A percentile compares a stretch with the other conserved stretches of the same genome.
These are phyloP conservation scores for Rhexocercosporidium sp. DNA, from an alignment of 2,329 filamentous ascomycete species.

Conservation along the genomic window DNA sequence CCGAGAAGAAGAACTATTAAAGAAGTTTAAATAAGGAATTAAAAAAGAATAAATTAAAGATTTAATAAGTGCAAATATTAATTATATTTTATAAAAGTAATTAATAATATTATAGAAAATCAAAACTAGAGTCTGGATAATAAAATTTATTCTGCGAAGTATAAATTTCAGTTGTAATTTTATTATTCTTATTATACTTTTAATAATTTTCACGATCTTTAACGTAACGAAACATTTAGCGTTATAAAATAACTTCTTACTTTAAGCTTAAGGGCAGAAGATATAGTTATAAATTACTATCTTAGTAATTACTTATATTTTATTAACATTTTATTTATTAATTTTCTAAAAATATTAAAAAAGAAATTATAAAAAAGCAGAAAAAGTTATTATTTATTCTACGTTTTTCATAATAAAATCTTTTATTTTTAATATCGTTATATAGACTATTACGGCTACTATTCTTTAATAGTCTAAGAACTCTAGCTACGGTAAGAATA, in stretches of 20 bases:
- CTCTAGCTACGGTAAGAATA: conserved; percentile 78
- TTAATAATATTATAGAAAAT: conserved; percentile 72
- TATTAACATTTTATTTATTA: conserved; percentile 76
- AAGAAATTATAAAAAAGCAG: conserved; percentile 84
- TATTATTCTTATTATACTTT: conserved; percentile 90
- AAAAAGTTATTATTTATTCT: conserved; percentile 95
- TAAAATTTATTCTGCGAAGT: conserved; percentile 89
- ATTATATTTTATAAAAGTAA: conserved; percentile 6
- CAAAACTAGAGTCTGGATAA: conserved; percentile 87
- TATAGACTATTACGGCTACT: conserved; percentile 89
- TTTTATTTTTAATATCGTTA: conserved; percentile 90
- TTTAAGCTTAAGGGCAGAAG: conserved; percentile 82
- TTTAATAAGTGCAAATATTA: conserved; percentile 63
- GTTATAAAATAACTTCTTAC: conserved; percentile 76
- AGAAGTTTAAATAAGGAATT: conserved; percentile 81
- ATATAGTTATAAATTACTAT: conserved; percentile 90
- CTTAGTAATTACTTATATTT: conserved; percentile 78
- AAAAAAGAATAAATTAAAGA: conserved; percentile 89
- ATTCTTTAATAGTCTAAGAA: conserved; percentile 80
- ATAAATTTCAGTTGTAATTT: conserved; percentile 97
- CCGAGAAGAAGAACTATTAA: conserved; percentile 81
- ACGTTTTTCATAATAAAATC: conserved; percentile 90
- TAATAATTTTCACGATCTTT: conserved; percentile 90
- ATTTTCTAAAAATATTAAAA: conserved; percentile 88
- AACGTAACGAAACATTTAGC: conserved; percentile 80